A percentile compares a stretch with the other conserved stretches of the same genome.
These are phyloP conservation scores for Leptodontidium sp. DNA, from an alignment of 2,329 filamentous ascomycete species.

Conservation along the genomic window DNA sequence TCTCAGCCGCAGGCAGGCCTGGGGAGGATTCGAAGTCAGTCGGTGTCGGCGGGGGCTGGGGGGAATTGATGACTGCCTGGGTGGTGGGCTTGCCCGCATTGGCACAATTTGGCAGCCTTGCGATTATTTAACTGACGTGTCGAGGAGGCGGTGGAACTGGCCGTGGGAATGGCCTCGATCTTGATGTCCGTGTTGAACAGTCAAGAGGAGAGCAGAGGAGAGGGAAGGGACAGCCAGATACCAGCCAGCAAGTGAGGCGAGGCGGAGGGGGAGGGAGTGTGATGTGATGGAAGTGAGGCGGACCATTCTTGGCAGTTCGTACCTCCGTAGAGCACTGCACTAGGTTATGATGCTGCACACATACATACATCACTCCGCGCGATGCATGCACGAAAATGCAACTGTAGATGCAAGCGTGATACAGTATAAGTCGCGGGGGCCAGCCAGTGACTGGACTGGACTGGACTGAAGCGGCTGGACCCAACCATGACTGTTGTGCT, in stretches of 20 bases:
- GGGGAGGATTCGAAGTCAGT: conserved; percentile 2
- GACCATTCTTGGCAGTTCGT: neutral
- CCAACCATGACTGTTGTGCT: neutral
- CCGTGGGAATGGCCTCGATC: no score
- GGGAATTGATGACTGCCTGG: neutral
- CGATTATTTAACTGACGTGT: neutral
- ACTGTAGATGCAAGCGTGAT: neutral
- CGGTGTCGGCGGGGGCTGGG: neutral
- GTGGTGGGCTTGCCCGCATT: no score
- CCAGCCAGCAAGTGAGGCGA: conserved; percentile 1
- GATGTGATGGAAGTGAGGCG: neutral
- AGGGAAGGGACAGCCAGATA: neutral
- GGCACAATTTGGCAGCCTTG: conserved; percentile 10
- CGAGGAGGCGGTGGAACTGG: no score
- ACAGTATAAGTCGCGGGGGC: neutral
- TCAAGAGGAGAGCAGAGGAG: neutral
- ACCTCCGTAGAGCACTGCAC: neutral
- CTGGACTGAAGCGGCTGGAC: neutral
- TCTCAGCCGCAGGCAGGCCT: conserved; percentile 21
- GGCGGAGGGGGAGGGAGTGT: no score
- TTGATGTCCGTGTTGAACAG: neutral
- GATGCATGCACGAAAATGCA: no score
- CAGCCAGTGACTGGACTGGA: neutral
- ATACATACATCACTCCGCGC: neutral
- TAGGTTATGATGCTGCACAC: neutral